Evolutionary conservation across 352 stramenopile genomes (phyloP).

Genomic region (Phytopythium helicoides): DNA sequence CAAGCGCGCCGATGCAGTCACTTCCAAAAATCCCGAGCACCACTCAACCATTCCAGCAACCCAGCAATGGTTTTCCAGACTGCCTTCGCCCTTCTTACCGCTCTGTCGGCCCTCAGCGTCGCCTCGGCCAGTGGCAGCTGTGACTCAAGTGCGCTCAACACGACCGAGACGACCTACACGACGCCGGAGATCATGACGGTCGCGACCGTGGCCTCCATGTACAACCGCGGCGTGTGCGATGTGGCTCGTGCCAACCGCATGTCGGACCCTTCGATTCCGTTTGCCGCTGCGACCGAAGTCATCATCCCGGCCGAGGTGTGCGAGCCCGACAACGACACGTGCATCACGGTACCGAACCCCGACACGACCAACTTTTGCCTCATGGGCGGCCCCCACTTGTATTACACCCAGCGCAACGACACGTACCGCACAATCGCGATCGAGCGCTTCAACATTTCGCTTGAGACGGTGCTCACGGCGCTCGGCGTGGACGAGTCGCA

Average conservation of each 20-base stretch:
- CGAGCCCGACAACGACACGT: conserved; percentile 9
- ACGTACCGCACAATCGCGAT: conserved; percentile 18
- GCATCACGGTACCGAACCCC: conserved; percentile 10
- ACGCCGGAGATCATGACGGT: conserved; percentile 8
- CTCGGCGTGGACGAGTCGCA: conserved; percentile 14
- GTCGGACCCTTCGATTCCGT: conserved; percentile 15
- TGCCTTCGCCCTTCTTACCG: neutral
- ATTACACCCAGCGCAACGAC: conserved; percentile 23
- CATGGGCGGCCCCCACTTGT: conserved; percentile 15
- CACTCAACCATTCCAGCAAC: neutral
- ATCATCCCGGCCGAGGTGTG: conserved; percentile 15
- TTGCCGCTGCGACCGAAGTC: conserved; percentile 8
- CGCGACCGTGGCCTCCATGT: conserved; percentile 3
- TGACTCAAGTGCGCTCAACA: conserved; percentile 12
- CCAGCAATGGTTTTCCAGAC: neutral
- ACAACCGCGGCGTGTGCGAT: conserved; percentile 13
- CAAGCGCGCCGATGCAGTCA: neutral
- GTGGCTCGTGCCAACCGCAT: conserved; percentile 13
- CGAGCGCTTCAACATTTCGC: conserved; percentile 17
- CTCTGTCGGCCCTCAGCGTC: neutral
- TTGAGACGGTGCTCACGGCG: conserved; percentile 9
- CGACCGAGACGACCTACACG: conserved; percentile 9
- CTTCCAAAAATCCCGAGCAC: conserved; percentile 1
- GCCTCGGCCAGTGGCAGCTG: conserved; percentile 3
- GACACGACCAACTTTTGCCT: conserved; percentile 16